A percentile compares a stretch with the other conserved stretches of the same genome.
Conservation (phyloP, 1,284 basidiomycete genomes). For the Gomphus bonarii region DNA sequence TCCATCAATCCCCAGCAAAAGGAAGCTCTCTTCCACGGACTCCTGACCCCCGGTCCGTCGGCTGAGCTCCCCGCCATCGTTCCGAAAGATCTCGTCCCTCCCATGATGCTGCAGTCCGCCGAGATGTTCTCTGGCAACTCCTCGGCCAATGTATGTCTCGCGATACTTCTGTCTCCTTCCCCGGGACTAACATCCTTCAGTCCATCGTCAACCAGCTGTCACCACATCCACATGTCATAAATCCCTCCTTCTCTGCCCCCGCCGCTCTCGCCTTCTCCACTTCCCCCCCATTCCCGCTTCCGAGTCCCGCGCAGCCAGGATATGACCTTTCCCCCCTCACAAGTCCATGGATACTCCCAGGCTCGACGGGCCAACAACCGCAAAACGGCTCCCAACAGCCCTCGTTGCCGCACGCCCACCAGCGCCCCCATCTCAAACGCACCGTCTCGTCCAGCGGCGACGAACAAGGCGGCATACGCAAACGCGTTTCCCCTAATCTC, state of each 20-base stretch:
- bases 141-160: slow-evolving; percentile 16
- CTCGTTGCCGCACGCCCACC: slow-evolving; percentile 24
- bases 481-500: slow-evolving; percentile 10
- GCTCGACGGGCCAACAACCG: slow-evolving; percentile 15
- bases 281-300: slow-evolving; percentile 23
- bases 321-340: slow-evolving; percentile 66
- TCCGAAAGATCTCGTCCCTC: slow-evolving; percentile 50
- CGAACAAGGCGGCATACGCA: slow-evolving; percentile 18
- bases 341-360: slow-evolving; percentile 63
- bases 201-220: slow-evolving; percentile 16
- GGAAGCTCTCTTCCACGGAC: slow-evolving; percentile 36
- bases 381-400: slow-evolving; percentile 11
- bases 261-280: slow-evolving; percentile 50
- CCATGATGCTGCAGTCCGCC: slow-evolving; percentile 43
- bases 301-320: slow-evolving; percentile 45
- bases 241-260: slow-evolving; percentile 41
- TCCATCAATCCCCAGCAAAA: slow-evolving; percentile 20
- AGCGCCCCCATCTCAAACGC: slow-evolving; percentile 27
- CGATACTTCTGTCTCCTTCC: neutral
- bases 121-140: slow-evolving; percentile 24
- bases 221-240: slow-evolving; percentile 16
- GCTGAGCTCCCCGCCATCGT: slow-evolving; percentile 54
- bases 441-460: slow-evolving; percentile 30
- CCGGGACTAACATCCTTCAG: neutral
- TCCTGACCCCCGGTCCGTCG: slow-evolving; percentile 69